Base-by-base conservation (phyloP, 371 early-diverging fungal species). In the Vairimorpha necatrix region DNA sequence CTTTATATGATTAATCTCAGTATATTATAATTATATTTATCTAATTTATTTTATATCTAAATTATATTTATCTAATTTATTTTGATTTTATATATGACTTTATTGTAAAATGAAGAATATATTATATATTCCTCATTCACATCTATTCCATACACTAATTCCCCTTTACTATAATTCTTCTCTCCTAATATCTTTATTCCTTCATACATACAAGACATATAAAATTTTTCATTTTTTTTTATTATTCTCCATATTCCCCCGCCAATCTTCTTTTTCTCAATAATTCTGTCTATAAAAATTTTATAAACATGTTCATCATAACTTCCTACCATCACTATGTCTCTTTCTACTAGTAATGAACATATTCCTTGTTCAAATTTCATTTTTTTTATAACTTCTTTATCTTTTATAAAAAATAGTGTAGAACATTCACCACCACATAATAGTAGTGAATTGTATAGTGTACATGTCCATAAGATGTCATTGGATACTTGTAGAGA, bases 191-290 rank as follows among this genome's bases (percentile, higher is more conserved):
- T 56, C 48, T 79, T 74, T 3, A 79, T 11, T n/a, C 79, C 79
- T 48, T 79, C 75, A 42, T 79, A 74, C 69, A 79, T 79, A 48
- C 75, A 72, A 26, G 70, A 18, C 9, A 62, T 32, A 54, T 26
- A 58, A 60, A 47, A 60, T n/a, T 0, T 14, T 34, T 61, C 39
- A 0, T 58, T 67, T 14, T 16, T 6, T 28, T 56, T 13, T 33
- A 28, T 67, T 22, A 79, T 74, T 53, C 69, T 79, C 79, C 79
- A 79, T 36, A 79, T 33, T 7, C 72, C 65, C 30, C 79, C 74
- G 4, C 67, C 71, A 26, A 67, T 65, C 9, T 22, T 33, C 36
- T 18, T 16, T 56, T 54, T 73, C 7, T n/a, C 54, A 16, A 74
- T n/a, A 14, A 36, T 26, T 54, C 60, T 33, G 16, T 13, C 28